phyloP scores from a whole-genome alignment of 75 land plant genomes.

The Isoetes taiwanensis region DNA sequence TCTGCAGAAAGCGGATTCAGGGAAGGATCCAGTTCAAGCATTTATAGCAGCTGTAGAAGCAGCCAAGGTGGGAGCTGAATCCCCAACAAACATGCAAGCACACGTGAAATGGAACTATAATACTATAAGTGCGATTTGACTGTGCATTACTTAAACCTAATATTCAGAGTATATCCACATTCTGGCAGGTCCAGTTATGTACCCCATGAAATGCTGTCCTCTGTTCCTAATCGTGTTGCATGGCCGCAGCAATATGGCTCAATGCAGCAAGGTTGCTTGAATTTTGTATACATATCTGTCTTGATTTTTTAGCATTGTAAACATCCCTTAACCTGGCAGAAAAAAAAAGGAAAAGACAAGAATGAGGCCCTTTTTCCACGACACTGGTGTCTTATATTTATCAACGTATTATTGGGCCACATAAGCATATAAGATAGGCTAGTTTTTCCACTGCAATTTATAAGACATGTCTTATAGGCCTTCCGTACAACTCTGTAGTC shows the following conservation, averaged over 20 bases:
- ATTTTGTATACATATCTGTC: too few species aligned
- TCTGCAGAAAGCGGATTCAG: slow-evolving; percentile 51
- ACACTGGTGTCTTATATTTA: too few species aligned
- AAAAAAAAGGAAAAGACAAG: too few species aligned
- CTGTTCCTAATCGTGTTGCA: slow-evolving; percentile 91
- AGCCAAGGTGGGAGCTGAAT: slow-evolving; percentile 61
- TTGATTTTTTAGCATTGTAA: too few species aligned
- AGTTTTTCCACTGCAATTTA: too few species aligned
- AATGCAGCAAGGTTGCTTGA: slow-evolving; percentile 50
- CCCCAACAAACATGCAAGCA: slow-evolving; percentile 78
- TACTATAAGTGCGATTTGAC: background rate
- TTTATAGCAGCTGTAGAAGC: slow-evolving; percentile 68
- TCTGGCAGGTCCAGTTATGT: slow-evolving; percentile 90
- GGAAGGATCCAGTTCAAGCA: slow-evolving; percentile 58
- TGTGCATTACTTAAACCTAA: background rate
- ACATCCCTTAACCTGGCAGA: too few species aligned
- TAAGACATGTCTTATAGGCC: too few species aligned
- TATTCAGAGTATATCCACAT: slow-evolving; percentile 23
- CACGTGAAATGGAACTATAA: slow-evolving; percentile 33
- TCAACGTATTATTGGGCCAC: too few species aligned
- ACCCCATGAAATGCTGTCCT: slow-evolving; percentile 41
- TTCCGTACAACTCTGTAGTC: too few species aligned
- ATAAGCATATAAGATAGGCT: too few species aligned
- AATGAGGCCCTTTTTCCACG: too few species aligned
- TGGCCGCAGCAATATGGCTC: slow-evolving; percentile 94